Evolutionary conservation across 495 filamentous ascomycete genomes (phyloP).

Genomic region (Astrocystis sublimbata): DNA sequence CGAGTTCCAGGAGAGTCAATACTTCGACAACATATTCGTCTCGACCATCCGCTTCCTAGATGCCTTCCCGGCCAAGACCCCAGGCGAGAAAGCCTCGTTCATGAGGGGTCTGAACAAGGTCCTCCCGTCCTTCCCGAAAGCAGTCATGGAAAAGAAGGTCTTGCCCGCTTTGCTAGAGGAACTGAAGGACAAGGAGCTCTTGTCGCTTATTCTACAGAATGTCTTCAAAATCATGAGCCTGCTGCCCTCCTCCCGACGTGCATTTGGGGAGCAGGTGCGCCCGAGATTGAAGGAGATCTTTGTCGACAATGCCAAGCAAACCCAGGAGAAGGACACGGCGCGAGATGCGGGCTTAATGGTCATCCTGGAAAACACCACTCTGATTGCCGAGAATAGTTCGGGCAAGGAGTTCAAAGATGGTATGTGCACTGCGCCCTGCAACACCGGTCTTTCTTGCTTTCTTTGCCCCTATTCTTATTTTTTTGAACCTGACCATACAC

Average conservation of each 20-base stretch:
- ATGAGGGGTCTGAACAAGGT: slow-evolving; percentile 85
- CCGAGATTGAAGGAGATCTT: slow-evolving; percentile 85
- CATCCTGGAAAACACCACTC: slow-evolving; percentile 75
- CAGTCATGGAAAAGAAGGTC: slow-evolving; percentile 92
- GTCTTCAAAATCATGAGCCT: slow-evolving; percentile 82
- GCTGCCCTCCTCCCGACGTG: slow-evolving; percentile 71
- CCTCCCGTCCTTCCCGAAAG: slow-evolving; percentile 84
- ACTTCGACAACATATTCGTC: slow-evolving; percentile 95
- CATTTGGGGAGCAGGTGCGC: slow-evolving; percentile 80
- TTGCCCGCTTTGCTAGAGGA: slow-evolving; percentile 87
- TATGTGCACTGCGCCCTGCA: slow-evolving; percentile 36
- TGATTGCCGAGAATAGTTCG: slow-evolving; percentile 75
- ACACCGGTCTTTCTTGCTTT: neutral
- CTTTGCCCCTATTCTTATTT: neutral
- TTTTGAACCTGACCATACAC: too few relatives aligned
- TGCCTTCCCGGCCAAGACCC: slow-evolving; percentile 83
- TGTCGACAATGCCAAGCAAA: slow-evolving; percentile 52
- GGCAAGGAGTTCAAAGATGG: slow-evolving; percentile 94
- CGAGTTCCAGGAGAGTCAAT: slow-evolving; percentile 90
- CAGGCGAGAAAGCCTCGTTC: slow-evolving; percentile 87
- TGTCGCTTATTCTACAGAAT: slow-evolving; percentile 83
- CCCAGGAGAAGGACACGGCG: slow-evolving; percentile 72
- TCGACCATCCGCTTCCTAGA: slow-evolving; percentile 95
- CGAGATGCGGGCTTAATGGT: slow-evolving; percentile 90
- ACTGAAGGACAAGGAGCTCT: slow-evolving; percentile 81